Evolutionary conservation across 306 rosid genomes (phyloP), one percentile per base, ranked within the genome.

Genomic region (Cicer cuneatum): DNA sequence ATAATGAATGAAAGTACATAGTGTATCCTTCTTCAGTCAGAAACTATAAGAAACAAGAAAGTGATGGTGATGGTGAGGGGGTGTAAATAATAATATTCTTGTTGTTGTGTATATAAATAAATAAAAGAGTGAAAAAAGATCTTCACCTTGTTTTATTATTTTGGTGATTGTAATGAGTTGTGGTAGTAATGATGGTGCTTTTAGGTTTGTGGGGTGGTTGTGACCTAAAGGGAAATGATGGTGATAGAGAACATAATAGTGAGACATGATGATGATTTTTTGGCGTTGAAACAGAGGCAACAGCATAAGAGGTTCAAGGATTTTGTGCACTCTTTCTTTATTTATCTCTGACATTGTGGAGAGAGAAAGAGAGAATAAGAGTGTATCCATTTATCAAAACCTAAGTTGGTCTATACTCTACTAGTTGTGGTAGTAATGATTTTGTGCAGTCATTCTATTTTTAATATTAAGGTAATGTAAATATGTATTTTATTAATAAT

Each of bases 151-250:
- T 9, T 2, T 9, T 12, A 4, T 5, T 37, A 0, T n/a, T 60
- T 54, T 56, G 42, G 7, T 71, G 53, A 53, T 40, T 60, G 74
- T 29, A 41, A 40, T 40, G 15, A n/a, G 72, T 7, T 8, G 75
- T 15, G 14, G 71, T 6, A 75, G 75, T 78, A 80, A 91, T 89
- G 91, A 84, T 83, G 90, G 71, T 12, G 81, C 69, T 45, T 81
- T 84, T 84, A 81, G 78, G 75, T 5, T 58, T 43, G 87, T 68
- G 87, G 88, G 78, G 85, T 73, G 71, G 93, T 29, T 72, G 85
- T 80, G 71, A 18, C 46, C 63, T 77, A 77, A 81, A 80, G 83
- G 0, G 52, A 66, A 24, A 90, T 88, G 97, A 87, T 87, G 96
- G 90, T 82, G 89, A 82, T 76, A 66, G 85, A 85, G 89, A 85